Evolutionary conservation across 352 stramenopile species (phyloP), one percentile per base, ranked within the genome.

Genomic region (Globisporangium cystogenes): DNA sequence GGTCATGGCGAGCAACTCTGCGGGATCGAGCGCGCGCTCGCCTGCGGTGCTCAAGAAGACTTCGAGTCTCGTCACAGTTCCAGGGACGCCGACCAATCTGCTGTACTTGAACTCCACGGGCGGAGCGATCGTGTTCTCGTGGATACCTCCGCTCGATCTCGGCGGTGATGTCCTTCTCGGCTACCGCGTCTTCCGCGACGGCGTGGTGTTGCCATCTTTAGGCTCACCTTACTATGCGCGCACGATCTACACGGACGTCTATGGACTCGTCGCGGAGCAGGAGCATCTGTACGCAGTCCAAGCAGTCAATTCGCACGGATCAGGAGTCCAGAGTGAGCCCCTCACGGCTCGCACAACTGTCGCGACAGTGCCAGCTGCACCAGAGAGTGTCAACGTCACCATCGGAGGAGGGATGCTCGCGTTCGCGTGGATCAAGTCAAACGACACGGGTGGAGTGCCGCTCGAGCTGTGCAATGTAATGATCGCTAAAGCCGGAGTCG

Each of bases 101-200:
- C 35, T 8, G 18, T 18, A 36, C 23, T 12, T 39, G 0, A 53
- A 33, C 8, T 41, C 43, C 0, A 70, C 62, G 0, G 74, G 77
- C 15, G 74, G 74, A 11, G 75, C 64, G 3, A 77, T 88, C n/a
- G 18, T 23, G 5, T n/a, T 85, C 0, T 33, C 21, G 14, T 88
- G 76, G 76, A 55, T 46, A 18, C 42, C 51, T 16, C 76, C 76
- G 1, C 24, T 79, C 3, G 76, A 87, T 27, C 65, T 35, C 23
- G 76, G 76, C 18, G 76, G 76, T 7, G 70, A 70, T 7, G 26
- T 23, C 5, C 27, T 81, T n/a, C 53, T 54, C 3, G 54, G 55
- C 0, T 88, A 85, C 39, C 71, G 70, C 29, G 36, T 86, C 7
- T 73, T 72, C 21, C 65, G 74, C 21, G 51, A 77, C 11, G 62